Conservation (phyloP, 2,329 filamentous ascomycete genomes). For the Arthrobotrys entomopaga region DNA sequence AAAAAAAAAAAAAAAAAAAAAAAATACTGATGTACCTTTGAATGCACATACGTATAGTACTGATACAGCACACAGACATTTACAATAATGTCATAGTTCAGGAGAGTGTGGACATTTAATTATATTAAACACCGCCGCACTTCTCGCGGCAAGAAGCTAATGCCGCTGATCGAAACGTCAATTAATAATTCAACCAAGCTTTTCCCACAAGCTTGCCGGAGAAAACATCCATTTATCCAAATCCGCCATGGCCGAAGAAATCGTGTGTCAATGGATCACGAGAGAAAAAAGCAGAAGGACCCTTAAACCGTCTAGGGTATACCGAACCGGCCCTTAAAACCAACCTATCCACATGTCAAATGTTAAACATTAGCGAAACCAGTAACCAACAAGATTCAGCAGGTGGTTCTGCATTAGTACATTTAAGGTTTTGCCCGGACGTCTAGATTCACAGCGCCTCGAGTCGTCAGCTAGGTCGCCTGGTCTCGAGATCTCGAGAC, state of each 20-base stretch:
- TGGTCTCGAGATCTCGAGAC: no score
- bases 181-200: not conserved
- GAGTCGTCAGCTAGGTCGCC: no score
- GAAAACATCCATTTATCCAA: not conserved
- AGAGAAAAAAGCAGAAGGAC: slow-evolving; percentile 20
- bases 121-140: not conserved
- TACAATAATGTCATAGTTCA: no score
- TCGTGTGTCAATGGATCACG: not conserved
- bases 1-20: no score
- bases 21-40: no score
- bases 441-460: no score
- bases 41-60: no score
- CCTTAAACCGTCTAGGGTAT: slow-evolving; percentile 16
- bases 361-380: slow-evolving; percentile 37
- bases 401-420: slow-evolving; percentile 5
- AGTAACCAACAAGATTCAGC: slow-evolving; percentile 1
- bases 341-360: slow-evolving; percentile 38
- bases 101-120: not conserved
- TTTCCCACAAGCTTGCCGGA: not conserved
- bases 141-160: not conserved
- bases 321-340: slow-evolving; percentile 10
- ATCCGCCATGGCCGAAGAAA: not conserved
- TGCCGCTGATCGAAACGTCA: not conserved
- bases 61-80: no score
- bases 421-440: slow-evolving; percentile 29